Percentiles rank a stretch among this genome's conserved stretches.
Conservation (phyloP, 2,329 filamentous ascomycete genomes). For the Neoscytalidium dimidiatum region DNA sequence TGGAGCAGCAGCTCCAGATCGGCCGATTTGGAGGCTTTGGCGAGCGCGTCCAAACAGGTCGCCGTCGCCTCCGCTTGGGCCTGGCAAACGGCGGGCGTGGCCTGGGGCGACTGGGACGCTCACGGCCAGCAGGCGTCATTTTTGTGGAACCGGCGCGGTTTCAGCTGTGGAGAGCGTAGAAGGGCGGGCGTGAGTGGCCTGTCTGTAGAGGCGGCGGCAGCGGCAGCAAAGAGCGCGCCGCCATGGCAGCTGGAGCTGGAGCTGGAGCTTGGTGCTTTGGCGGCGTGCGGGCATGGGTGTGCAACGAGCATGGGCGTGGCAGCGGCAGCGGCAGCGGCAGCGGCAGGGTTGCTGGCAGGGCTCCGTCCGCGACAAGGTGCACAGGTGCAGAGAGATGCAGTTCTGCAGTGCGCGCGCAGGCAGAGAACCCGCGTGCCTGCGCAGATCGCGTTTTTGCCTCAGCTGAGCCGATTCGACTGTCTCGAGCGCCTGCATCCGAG, state of each 20-base stretch:
- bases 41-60: not conserved
- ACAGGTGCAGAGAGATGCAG: not conserved
- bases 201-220: not conserved
- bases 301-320: not conserved
- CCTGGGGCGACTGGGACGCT: not conserved
- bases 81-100: not conserved
- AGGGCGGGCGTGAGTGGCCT: not conserved
- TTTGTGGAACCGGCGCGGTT: conserved; percentile 12
- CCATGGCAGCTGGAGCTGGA: not conserved
- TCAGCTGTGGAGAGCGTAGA: conserved; percentile 4
- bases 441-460: not conserved
- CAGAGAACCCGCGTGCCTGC: not conserved
- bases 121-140: conserved; percentile 11
- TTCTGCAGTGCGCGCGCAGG: not conserved
- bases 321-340: not conserved
- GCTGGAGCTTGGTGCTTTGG: not conserved
- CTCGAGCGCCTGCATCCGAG: not conserved
- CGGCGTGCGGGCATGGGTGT: not conserved
- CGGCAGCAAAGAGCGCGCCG: not conserved
- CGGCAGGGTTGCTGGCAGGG: not conserved
- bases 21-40: not conserved
- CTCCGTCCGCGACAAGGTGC: not conserved
- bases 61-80: not conserved
- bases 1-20: conserved; percentile 10
- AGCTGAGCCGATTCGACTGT: conserved; percentile 9